A percentile compares a stretch with the other conserved stretches of the same genome.
phyloP scores from a whole-genome alignment of 78 protist genomes.

The Dictyostelium intermedium region DNA sequence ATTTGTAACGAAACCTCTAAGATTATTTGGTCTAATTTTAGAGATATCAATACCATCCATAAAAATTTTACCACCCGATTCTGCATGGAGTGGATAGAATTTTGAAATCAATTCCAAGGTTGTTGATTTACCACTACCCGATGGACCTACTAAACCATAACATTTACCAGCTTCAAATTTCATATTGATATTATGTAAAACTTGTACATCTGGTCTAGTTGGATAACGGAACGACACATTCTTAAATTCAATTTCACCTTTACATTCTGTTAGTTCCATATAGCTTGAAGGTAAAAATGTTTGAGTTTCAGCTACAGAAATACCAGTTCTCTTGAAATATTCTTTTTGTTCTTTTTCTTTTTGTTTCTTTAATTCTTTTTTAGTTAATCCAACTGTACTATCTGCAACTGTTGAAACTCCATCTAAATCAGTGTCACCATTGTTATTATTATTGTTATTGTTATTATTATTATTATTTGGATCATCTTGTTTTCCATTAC shows the following conservation, averaged over 20 bases:
- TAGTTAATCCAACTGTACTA: not conserved
- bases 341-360: slow-evolving; percentile 34
- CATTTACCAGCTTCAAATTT: slow-evolving; percentile 81
- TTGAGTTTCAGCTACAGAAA: slow-evolving; percentile 20
- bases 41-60: slow-evolving; percentile 84
- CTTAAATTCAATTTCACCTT: slow-evolving; percentile 80
- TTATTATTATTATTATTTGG: slow-evolving; percentile 28
- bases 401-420: not conserved
- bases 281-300: not conserved
- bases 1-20: slow-evolving; percentile 74
- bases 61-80: slow-evolving; percentile 59
- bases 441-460: not conserved
- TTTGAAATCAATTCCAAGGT: slow-evolving; percentile 73
- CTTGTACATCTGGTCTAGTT: slow-evolving; percentile 67
- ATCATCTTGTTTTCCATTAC: not conserved
- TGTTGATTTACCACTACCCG: slow-evolving; percentile 93
- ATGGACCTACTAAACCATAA: slow-evolving; percentile 90
- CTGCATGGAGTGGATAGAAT: slow-evolving; percentile 59
- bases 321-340: slow-evolving; percentile 27
- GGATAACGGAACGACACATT: slow-evolving; percentile 88
- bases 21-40: slow-evolving; percentile 57
- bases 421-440: not conserved
- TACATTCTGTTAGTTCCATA: not conserved
- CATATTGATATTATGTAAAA: slow-evolving; percentile 79
- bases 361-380: slow-evolving; percentile 38